A percentile compares a stretch with the other conserved stretches of the same genome.
Evolutionary conservation across 2,329 filamentous ascomycete genomes (phyloP).

Genomic region (Penicillium sp.): DNA sequence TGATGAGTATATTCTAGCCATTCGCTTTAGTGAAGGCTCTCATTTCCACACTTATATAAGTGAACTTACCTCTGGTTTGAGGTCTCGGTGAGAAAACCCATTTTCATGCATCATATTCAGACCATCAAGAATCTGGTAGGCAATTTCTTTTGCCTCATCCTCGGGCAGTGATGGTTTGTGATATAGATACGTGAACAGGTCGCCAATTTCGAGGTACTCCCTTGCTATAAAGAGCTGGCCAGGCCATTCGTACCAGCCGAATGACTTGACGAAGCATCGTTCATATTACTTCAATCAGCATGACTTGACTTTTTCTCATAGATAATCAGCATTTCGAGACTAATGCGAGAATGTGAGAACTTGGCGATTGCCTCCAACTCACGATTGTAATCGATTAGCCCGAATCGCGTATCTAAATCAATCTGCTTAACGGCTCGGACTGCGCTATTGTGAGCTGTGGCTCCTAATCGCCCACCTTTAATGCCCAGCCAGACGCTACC

Average conservation of each 20-base stretch:
- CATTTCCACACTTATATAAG: too few relatives aligned
- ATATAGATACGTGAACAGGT: not conserved
- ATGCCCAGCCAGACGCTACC: too few relatives aligned
- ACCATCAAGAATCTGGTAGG: conserved; percentile 13
- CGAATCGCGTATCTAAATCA: too few relatives aligned
- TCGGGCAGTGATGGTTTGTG: conserved; percentile 4
- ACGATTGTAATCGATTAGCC: too few relatives aligned
- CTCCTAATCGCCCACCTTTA: too few relatives aligned
- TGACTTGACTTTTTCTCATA: too few relatives aligned
- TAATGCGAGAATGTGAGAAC: too few relatives aligned
- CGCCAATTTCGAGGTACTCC: conserved; percentile 20
- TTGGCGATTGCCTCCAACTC: too few relatives aligned
- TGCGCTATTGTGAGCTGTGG: too few relatives aligned
- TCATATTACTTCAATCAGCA: conserved; percentile 12
- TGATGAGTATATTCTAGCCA: not conserved
- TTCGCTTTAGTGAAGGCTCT: not conserved
- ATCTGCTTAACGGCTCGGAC: too few relatives aligned
- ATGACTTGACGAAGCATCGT: conserved; percentile 10
- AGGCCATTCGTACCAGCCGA: conserved; percentile 11
- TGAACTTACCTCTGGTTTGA: conserved; percentile 11
- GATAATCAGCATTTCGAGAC: too few relatives aligned
- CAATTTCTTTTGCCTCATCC: conserved; percentile 4
- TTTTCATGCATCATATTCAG: conserved; percentile 17
- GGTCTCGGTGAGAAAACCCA: conserved; percentile 19
- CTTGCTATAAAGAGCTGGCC: conserved; percentile 14